Percentiles rank a stretch among this genome's conserved stretches.
These are phyloP conservation scores for Suhomyces terraborum DNA, from an alignment of 1,139 yeast genomes.

Conservation along the genomic window DNA sequence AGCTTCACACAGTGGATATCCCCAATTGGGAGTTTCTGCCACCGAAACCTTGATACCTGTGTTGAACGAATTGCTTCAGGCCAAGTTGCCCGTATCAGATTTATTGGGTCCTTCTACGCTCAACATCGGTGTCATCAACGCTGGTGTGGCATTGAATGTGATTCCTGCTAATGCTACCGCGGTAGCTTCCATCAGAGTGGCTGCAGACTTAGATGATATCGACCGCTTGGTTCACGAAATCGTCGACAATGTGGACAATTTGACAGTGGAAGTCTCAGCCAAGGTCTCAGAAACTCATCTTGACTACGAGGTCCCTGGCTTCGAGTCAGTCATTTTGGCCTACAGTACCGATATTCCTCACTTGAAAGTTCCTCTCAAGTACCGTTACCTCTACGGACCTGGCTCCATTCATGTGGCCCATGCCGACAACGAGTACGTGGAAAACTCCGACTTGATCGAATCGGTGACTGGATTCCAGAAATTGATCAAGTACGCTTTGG, in stretches of 20 bases:
- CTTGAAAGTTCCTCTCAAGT: constrained; percentile 37
- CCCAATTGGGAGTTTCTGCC: constrained; percentile 67
- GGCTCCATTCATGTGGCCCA: constrained; percentile 71
- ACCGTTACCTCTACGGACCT: constrained; percentile 65
- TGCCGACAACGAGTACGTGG: constrained; percentile 59
- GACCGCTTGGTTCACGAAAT: constrained; percentile 35
- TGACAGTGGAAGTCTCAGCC: constrained; percentile 23
- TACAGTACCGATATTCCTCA: constrained; percentile 70
- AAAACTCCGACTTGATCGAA: constrained; percentile 48
- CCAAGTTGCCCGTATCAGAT: constrained; percentile 52
- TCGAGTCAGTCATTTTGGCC: constrained; percentile 56
- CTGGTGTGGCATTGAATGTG: constrained; percentile 65
- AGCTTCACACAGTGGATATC: constrained; percentile 72
- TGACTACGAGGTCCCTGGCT: constrained; percentile 64
- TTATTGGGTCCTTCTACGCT: constrained; percentile 62
- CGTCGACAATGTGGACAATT: constrained; percentile 33
- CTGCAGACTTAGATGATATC: constrained; percentile 47
- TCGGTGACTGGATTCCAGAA: constrained; percentile 61
- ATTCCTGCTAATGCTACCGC: constrained; percentile 63
- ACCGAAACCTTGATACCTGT: constrained; percentile 57
- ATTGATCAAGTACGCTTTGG: constrained; percentile 36
- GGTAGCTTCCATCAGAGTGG: constrained; percentile 52
- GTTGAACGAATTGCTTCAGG: constrained; percentile 33
- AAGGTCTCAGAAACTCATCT: constrained; percentile 46
- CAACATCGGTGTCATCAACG: constrained; percentile 59